phyloP scores from a whole-genome alignment of 1,139 yeast genomes.

The Suhomyces panamericanus region DNA sequence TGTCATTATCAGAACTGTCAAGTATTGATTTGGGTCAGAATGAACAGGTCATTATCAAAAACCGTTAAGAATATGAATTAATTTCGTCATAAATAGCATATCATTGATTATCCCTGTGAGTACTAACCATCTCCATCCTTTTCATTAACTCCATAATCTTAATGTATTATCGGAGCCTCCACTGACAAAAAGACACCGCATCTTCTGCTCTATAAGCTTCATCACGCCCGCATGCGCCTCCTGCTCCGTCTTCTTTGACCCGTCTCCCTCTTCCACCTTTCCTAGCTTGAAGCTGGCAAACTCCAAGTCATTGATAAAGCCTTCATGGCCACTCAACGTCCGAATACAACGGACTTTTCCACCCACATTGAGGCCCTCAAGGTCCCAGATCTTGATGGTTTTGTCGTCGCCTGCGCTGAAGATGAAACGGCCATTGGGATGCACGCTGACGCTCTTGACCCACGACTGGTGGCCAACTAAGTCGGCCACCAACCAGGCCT shows the following conservation, averaged over 20 bases:
- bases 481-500: conserved; percentile 57
- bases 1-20: no score
- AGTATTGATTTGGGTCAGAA: no score
- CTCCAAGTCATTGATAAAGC: conserved; percentile 64
- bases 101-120: no score
- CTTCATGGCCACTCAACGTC: conserved; percentile 65
- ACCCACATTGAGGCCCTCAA: conserved; percentile 45
- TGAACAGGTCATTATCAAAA: no score
- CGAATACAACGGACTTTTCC: conserved; percentile 49
- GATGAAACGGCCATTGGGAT: conserved; percentile 73
- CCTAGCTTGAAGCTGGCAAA: conserved; percentile 52
- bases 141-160: conserved; percentile 49
- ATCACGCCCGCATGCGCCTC: conserved; percentile 20
- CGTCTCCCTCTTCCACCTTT: conserved; percentile 16
- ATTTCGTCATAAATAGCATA: no score
- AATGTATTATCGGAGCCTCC: conserved; percentile 61
- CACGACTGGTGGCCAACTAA: conserved; percentile 82
- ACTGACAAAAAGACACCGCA: conserved; percentile 58
- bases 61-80: no score
- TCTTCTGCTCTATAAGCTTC: conserved; percentile 38
- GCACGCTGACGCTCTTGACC: conserved; percentile 71
- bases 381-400: conserved; percentile 77
- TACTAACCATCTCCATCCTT: background rate
- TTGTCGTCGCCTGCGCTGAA: conserved; percentile 82
- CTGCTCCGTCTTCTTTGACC: conserved; percentile 17